Evolutionary conservation across 768 basidiomycete species (phyloP), one percentile per base, ranked within the genome.

Genomic region (Symmetrospora coprosmae): DNA sequence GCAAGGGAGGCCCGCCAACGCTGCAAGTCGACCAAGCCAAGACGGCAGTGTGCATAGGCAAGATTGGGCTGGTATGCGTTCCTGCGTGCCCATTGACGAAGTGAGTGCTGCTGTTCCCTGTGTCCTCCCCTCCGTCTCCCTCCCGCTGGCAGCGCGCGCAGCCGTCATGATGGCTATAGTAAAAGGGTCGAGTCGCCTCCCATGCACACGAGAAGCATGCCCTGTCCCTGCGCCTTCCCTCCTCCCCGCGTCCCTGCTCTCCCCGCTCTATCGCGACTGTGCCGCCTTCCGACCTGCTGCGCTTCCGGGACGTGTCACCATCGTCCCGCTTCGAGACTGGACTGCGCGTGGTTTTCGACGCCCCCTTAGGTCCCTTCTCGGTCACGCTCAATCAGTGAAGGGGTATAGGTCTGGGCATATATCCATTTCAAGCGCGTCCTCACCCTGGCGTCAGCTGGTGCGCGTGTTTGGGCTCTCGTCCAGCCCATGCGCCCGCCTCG

Each of bases 321-420:
- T n/a, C n/a, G n/a, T n/a, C n/a, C n/a, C n/a, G n/a, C n/a, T n/a
- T n/a, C n/a, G n/a, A n/a, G n/a, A 23, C 11, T 46, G 43, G 43
- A 13, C 13, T 46, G 43, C 8, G 21, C 23, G 9, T 8, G 49
- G 35, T 14, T 13, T 53, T 17, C 38, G 7, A 8, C 19, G 17
- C 25, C 51, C 9, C 7, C 9, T 19, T 19, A 21, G 16, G 16
- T 27, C 6, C 14, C 33, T 9, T 56, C 52, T 56, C 21, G 19
- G 19, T 56, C 52, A 41, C 52, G 52, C 52, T 41, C 39, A 23
- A 37, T 23, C 19, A 40, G 23, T 21, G 23, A 25, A 13, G 33
- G 52, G 39, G 52, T 56, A 39, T 56, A 56, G 43, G 52, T 35
- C 52, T 23, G 52, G n/a, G 52, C 52, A 56, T n/a, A 56, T 28